Evolutionary conservation across 2,329 filamentous ascomycete genomes (phyloP), one percentile per base, ranked within the genome.

Genomic region (Penicillium sp.): DNA sequence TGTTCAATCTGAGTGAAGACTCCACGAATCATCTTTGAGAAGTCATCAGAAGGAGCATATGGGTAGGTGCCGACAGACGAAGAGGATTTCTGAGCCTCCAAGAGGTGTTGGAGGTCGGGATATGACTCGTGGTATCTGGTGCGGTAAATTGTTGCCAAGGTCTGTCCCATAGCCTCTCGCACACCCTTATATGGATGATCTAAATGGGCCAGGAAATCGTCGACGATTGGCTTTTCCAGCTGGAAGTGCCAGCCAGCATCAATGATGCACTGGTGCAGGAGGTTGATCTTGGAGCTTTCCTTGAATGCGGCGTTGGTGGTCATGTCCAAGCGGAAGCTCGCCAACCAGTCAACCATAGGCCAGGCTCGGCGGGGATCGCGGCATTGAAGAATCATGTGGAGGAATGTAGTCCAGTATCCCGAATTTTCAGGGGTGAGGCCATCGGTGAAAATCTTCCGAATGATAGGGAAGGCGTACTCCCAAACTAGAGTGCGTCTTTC

Each of bases 121-220:
- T 96, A 97, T 0, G 93, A 96, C 75, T 99, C 95, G 70, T 97
- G 90, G 73, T 99, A 96, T 24, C 92, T 84, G 9, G 92, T 96
- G 61, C 93, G 89, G 73, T 93, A 95, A 56, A 98, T 93, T 4
- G 88, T 89, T 4, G 91, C 89, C 57, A 99, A 85, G 0, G 93
- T 93, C 44, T 91, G 84, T 0, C 95, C 95, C 78, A 99, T 96
- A 0, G 93, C 88, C 76, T 99, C 95, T 57, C 95, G 89, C 6
- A 99, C 95, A 29, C 92, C 90, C 79, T 99, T 99, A 79, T 99
- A 99, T 0, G 95, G 95, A 73, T 99, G 95, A 70, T 99, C 92
- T 41, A 99, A 86, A 72, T 99, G 95, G 24, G 84, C 82, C 58
- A 99, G 80, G 76, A 98, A 97, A 73, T 99, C 87, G 33, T 96